phyloP scores from a whole-genome alignment of 768 basidiomycete genomes.

The Cystofilobasidium capitatum region DNA sequence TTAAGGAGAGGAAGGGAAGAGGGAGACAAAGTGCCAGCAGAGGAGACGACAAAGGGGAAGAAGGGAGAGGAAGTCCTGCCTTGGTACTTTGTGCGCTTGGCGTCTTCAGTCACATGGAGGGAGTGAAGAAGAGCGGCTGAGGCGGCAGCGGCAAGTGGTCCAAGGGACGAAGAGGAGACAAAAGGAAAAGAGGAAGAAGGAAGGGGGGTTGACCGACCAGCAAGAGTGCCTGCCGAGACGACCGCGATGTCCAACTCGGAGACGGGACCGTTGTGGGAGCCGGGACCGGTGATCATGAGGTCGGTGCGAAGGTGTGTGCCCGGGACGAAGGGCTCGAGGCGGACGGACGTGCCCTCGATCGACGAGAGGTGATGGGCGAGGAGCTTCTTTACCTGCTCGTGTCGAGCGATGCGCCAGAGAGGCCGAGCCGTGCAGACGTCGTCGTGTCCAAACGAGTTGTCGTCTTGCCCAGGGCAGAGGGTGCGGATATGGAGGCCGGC shows the following conservation, averaged over 20 bases:
- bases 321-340: background rate
- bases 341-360: background rate
- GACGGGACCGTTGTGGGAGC: background rate
- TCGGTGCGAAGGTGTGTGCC: slow-evolving; percentile 1
- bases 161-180: background rate
- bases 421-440: slow-evolving; percentile 11
- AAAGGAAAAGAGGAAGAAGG: background rate
- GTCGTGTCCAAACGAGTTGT: slow-evolving; percentile 10
- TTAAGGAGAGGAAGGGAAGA: background rate
- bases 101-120: background rate
- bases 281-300: background rate
- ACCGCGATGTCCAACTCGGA: slow-evolving; percentile 3
- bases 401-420: slow-evolving; percentile 4
- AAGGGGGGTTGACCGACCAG: background rate
- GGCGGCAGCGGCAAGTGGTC: background rate
- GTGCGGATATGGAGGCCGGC: slow-evolving; percentile 3
- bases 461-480: slow-evolving; percentile 10
- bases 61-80: background rate
- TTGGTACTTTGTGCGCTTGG: slow-evolving; percentile 11
- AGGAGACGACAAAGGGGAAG: slow-evolving; percentile 4
- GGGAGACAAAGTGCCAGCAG: slow-evolving; percentile 8
- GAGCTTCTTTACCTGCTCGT: slow-evolving; percentile 9
- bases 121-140: slow-evolving; percentile 2
- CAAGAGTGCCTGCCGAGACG: slow-evolving; percentile 6
- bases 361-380: background rate